A percentile compares a stretch with the other conserved stretches of the same genome.
These are phyloP conservation scores for Actinomortierella wolfii DNA, from an alignment of 371 early-diverging fungal genomes.

Conservation along the genomic window DNA sequence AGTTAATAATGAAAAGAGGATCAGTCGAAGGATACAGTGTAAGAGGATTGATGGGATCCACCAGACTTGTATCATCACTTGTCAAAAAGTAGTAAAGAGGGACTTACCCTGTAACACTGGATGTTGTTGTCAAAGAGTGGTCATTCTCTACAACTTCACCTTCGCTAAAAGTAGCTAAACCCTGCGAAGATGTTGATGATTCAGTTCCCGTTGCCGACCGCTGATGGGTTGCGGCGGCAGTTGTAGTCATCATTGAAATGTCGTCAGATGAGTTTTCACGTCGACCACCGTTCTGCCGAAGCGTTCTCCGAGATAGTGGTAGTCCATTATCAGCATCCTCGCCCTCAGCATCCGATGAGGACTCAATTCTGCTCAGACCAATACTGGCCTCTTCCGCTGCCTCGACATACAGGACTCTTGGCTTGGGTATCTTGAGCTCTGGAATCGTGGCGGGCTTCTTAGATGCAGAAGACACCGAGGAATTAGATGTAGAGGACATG, in stretches of 20 bases:
- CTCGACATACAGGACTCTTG: slow-evolving; percentile 23
- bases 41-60: too few relatives aligned
- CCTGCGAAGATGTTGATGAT: too few relatives aligned
- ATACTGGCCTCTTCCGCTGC: slow-evolving; percentile 33
- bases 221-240: too few relatives aligned
- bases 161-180: too few relatives aligned
- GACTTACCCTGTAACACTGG: slow-evolving; percentile 5
- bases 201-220: too few relatives aligned
- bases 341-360: too few relatives aligned
- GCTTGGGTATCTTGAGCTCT: neutral
- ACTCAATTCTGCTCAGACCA: slow-evolving; percentile 9
- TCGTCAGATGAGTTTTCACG: too few relatives aligned
- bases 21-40: neutral
- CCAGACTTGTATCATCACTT: slow-evolving; percentile 7
- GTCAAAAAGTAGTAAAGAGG: neutral
- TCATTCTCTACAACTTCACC: too few relatives aligned
- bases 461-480: neutral
- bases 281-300: too few relatives aligned
- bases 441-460: neutral
- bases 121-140: slow-evolving; percentile 3
- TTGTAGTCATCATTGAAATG: too few relatives aligned
- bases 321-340: too few relatives aligned
- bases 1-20: neutral
- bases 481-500: neutral
- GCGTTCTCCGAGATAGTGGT: too few relatives aligned